Conservation (phyloP, 495 filamentous ascomycete genomes). For the Trichoderma parareesei region DNA sequence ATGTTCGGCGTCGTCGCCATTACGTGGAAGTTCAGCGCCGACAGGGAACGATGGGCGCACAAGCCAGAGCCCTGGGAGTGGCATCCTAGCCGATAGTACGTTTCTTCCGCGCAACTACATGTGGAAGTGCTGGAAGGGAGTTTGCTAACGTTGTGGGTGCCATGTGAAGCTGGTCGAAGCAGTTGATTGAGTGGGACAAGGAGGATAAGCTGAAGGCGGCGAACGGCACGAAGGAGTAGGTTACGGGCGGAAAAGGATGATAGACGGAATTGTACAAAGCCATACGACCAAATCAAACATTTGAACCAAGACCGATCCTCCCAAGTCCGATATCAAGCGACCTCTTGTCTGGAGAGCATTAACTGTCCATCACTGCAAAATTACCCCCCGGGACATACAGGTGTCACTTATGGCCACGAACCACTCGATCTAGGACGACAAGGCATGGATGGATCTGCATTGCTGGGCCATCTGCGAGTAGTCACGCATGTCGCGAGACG, state of each 20-base stretch:
- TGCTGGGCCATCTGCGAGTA: background rate
- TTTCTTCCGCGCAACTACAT: slow-evolving; percentile 17
- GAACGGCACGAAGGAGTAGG: slow-evolving; percentile 8
- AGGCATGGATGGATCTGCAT: background rate
- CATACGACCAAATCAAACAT: slow-evolving; percentile 10
- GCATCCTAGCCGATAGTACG: slow-evolving; percentile 93
- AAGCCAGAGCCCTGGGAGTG: slow-evolving; percentile 86
- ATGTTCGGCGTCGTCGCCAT: slow-evolving; percentile 67
- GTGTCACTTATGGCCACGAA: background rate
- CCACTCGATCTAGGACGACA: too few relatives aligned
- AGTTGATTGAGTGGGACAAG: slow-evolving; percentile 12
- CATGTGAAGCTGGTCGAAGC: slow-evolving; percentile 2
- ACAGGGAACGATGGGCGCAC: slow-evolving; percentile 66
- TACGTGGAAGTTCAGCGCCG: slow-evolving; percentile 73
- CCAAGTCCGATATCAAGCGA: background rate
- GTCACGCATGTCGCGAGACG: background rate
- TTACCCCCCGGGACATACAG: background rate
- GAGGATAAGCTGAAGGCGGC: slow-evolving; percentile 12
- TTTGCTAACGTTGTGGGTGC: background rate
- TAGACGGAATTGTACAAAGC: slow-evolving; percentile 8
- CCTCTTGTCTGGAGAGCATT: background rate
- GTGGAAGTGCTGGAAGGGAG: background rate
- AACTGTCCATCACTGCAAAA: too few relatives aligned
- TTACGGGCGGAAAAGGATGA: background rate
- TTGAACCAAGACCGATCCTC: slow-evolving; percentile 7